phyloP scores from a whole-genome alignment of 176 grass and related monocot species.

The Dactylis glomerata region DNA sequence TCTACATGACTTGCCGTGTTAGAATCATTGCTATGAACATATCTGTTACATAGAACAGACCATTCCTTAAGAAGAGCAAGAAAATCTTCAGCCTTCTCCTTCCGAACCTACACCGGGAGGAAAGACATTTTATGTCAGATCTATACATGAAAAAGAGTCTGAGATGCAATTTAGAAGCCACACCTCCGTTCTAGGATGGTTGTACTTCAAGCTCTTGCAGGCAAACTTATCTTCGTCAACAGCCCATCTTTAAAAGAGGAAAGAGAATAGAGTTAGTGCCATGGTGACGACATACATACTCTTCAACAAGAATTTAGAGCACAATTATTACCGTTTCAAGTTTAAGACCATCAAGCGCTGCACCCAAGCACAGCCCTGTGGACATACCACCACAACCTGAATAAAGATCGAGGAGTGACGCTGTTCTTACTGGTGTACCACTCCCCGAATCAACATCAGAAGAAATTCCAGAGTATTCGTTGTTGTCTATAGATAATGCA shows the following conservation, averaged over 20 bases:
- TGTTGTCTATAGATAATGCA: not conserved
- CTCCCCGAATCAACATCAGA: slow-evolving; percentile 39
- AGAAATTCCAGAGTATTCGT: slow-evolving; percentile 44
- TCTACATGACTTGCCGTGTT: too few species aligned
- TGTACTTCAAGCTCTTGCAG: slow-evolving; percentile 71
- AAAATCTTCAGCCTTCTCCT: slow-evolving; percentile 82
- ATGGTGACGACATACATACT: not conserved
- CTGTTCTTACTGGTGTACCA: slow-evolving; percentile 16
- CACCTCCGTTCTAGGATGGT: slow-evolving; percentile 81
- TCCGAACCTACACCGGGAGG: slow-evolving; percentile 46
- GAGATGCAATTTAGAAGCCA: not conserved
- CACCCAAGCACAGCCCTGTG: slow-evolving; percentile 78
- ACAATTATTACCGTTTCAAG: slow-evolving; percentile 61
- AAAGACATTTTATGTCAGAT: not conserved
- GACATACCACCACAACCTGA: slow-evolving; percentile 96
- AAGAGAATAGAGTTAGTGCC: not conserved
- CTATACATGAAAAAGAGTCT: not conserved
- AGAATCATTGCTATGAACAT: slow-evolving; percentile 4
- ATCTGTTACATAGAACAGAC: slow-evolving; percentile 43
- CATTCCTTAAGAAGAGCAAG: slow-evolving; percentile 69
- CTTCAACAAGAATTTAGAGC: not conserved
- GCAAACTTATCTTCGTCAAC: slow-evolving; percentile 66
- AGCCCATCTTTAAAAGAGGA: slow-evolving; percentile 54
- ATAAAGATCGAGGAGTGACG: slow-evolving; percentile 72
- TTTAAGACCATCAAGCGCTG: slow-evolving; percentile 53